These are phyloP conservation scores for Aspergillus puulaauensis DNA, from an alignment of 2,329 filamentous ascomycete species.

Conservation along the genomic window DNA sequence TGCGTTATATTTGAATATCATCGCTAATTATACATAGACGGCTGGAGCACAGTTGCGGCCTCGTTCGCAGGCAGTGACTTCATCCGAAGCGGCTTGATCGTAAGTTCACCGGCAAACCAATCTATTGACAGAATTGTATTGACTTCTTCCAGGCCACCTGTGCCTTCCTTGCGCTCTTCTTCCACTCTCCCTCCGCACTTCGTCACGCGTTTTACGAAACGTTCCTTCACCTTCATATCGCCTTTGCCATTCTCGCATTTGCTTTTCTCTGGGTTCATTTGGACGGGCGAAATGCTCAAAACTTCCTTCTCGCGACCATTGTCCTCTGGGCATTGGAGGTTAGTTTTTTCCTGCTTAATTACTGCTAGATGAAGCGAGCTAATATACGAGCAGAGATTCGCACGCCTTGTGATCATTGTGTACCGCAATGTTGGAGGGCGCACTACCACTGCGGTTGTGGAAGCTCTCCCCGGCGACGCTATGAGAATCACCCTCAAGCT, in stretches of 20 bases:
- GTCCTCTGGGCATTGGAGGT: constrained; percentile 73
- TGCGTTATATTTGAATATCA: background rate
- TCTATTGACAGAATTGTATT: background rate
- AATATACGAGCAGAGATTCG: constrained; percentile 45
- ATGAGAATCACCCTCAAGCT: constrained; percentile 69
- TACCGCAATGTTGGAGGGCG: constrained; percentile 63
- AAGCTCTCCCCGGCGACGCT: constrained; percentile 68
- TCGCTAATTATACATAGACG: constrained; percentile 27
- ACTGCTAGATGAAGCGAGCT: constrained; percentile 13
- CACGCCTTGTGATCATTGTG: constrained; percentile 62
- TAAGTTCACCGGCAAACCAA: constrained; percentile 24
- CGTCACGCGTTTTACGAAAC: constrained; percentile 97
- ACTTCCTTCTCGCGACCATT: constrained; percentile 73
- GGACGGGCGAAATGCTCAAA: constrained; percentile 66
- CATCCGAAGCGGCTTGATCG: constrained; percentile 45
- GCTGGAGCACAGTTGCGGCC: constrained; percentile 37
- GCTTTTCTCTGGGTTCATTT: constrained; percentile 77
- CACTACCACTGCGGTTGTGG: constrained; percentile 64
- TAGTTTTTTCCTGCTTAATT: constrained; percentile 6
- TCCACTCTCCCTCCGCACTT: constrained; percentile 74
- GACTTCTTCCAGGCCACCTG: constrained; percentile 37
- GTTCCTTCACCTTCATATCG: constrained; percentile 83
- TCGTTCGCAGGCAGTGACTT: constrained; percentile 34
- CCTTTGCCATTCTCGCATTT: constrained; percentile 68
- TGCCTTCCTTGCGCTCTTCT: constrained; percentile 63